These are phyloP conservation scores for Aureobasidium vineae DNA, from an alignment of 2,329 filamentous ascomycete species.

Conservation along the genomic window DNA sequence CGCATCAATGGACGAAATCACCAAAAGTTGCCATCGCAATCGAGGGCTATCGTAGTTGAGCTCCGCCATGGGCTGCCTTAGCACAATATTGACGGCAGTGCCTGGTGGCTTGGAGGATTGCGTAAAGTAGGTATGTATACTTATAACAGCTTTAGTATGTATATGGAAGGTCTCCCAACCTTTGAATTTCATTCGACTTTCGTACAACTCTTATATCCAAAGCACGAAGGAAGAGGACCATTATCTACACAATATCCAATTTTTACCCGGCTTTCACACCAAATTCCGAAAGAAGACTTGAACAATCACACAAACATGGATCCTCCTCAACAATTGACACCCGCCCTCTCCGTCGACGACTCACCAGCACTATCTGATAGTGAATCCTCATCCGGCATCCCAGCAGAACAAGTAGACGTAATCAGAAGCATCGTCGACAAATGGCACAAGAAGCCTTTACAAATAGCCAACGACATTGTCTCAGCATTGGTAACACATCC, in stretches of 20 bases:
- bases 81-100: not conserved
- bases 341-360: not conserved
- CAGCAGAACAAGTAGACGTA: slow-evolving; percentile 27
- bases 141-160: not conserved
- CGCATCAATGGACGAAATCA: not conserved
- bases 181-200: not conserved
- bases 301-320: not conserved
- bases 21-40: not conserved
- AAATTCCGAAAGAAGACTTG: not conserved
- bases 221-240: not conserved
- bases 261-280: too few species aligned
- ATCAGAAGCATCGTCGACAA: slow-evolving; percentile 28
- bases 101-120: slow-evolving; percentile 18
- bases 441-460: slow-evolving; percentile 30
- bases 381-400: slow-evolving; percentile 11
- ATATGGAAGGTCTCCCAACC: not conserved
- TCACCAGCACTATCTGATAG: slow-evolving; percentile 7
- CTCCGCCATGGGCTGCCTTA: not conserved
- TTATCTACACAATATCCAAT: too few species aligned
- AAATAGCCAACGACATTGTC: slow-evolving; percentile 29
- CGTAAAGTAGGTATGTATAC: not conserved
- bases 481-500: slow-evolving; percentile 2
- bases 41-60: not conserved
- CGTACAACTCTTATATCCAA: not conserved
- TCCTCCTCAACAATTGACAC: slow-evolving; percentile 18